Evolutionary conservation across 2,329 filamentous ascomycete species (phyloP), one percentile per base, ranked within the genome.

Genomic region (Neonectria ditissima): DNA sequence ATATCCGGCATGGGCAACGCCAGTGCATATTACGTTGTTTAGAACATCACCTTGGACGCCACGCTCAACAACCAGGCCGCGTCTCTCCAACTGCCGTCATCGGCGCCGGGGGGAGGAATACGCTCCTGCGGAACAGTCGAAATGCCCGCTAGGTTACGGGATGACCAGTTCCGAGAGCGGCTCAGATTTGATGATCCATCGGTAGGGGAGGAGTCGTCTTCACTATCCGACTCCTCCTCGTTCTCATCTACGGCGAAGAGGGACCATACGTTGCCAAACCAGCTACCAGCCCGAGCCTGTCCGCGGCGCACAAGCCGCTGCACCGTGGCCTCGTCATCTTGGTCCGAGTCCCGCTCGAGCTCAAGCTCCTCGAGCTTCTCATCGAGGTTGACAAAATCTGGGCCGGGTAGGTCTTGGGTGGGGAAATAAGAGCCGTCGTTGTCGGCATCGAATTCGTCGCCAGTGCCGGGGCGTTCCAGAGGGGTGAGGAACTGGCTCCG

Each of bases 31-130:
- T 5, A 28, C 16, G 14, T 52, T 16, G 37, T 54, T 18, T 77
- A 89, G 66, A 89, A 81, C 69, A 89, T 79, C 47, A 89, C 85
- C 72, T 87, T 89, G 26, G 85, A 84, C 11, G 88, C 89, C 66
- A 91, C 87, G 66, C 84, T 89, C 59, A 91, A 77, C 50, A 92
- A 76, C 89, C 89, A 92, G 16, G 88, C 88, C 26, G 88, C 89
- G 76, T 91, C 89, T 62, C 86, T 83, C 89, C 89, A 91, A 9
- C 84, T 85, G 16, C 87, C 87, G 45, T 87, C 84, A 55, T 90
- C 83, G 9, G 82, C 79, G 44, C 82, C 83, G 54, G 80, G 80
- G 10, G 82, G 79, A 32, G 73, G 86, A 73, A 89, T 78, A 10
- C 77, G 77, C 52, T 86, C 83, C 51, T 83, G 80, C 0, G 80